Conservation (phyloP, 2,329 filamentous ascomycete genomes). For the Diaporthe sp. region DNA sequence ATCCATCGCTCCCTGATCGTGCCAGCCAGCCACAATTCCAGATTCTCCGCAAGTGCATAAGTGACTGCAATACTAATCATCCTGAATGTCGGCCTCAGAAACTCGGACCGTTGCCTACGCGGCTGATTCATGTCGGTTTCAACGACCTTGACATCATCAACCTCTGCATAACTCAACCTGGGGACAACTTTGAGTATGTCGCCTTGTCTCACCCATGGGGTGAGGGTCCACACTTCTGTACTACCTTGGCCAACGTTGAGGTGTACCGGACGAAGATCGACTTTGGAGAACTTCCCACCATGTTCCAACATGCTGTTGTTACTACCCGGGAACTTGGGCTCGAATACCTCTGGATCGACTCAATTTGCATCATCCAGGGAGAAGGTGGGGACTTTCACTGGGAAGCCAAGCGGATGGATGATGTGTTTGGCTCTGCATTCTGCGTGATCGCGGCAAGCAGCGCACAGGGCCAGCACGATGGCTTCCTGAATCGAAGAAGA, state of each 20-base stretch:
- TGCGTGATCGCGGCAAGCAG: constrained; percentile 46
- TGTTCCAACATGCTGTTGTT: constrained; percentile 41
- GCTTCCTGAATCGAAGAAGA: constrained; percentile 44
- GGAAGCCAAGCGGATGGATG: constrained; percentile 47
- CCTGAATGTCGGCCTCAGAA: neutral
- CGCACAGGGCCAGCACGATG: constrained; percentile 37
- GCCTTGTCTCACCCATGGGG: constrained; percentile 49
- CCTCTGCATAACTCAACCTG: constrained; percentile 27
- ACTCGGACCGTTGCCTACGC: constrained; percentile 39
- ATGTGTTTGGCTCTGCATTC: constrained; percentile 47
- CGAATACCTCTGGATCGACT: constrained; percentile 47
- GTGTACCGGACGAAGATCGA: constrained; percentile 25
- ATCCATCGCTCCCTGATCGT: constrained; percentile 3
- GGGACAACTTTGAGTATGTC: constrained; percentile 41
- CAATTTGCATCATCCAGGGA: constrained; percentile 45
- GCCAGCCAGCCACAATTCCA: constrained; percentile 38
- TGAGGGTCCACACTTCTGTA: constrained; percentile 38
- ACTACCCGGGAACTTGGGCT: constrained; percentile 38
- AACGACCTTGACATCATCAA: neutral
- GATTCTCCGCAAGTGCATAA: constrained; percentile 42
- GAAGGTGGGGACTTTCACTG: constrained; percentile 43
- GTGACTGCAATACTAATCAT: constrained; percentile 37
- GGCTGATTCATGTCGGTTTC: constrained; percentile 43
- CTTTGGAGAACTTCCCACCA: constrained; percentile 21
- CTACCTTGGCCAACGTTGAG: constrained; percentile 17